These are phyloP conservation scores for Colletotrichum phormii DNA, from an alignment of 2,329 filamentous ascomycete species.

Conservation along the genomic window DNA sequence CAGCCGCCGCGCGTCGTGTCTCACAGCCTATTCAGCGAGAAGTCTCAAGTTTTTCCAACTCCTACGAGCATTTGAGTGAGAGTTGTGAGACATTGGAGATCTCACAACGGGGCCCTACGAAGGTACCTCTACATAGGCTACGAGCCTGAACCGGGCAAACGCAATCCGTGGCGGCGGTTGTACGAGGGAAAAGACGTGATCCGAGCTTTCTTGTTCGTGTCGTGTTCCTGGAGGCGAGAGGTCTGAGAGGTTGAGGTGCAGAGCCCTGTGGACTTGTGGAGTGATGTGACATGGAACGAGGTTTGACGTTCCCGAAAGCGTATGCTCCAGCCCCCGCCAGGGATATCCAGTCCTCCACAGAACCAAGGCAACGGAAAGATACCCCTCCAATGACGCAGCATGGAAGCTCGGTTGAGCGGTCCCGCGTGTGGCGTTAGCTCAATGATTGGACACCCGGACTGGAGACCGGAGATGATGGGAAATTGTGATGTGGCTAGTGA, in stretches of 20 bases:
- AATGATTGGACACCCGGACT: not conserved
- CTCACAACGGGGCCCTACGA: not conserved
- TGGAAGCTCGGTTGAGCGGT: constrained; percentile 7
- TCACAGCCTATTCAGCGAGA: constrained; percentile 9
- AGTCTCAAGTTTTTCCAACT: not conserved
- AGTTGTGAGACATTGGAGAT: constrained; percentile 18
- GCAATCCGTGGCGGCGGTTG: constrained; percentile 30
- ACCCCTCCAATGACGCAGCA: constrained; percentile 36
- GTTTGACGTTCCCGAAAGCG: constrained; percentile 21
- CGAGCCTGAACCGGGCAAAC: not conserved
- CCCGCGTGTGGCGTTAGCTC: constrained; percentile 33
- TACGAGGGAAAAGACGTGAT: constrained; percentile 22
- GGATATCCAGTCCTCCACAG: not conserved
- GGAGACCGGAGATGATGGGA: not conserved
- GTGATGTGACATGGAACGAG: constrained; percentile 5
- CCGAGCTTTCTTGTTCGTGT: constrained; percentile 2
- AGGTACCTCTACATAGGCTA: not conserved
- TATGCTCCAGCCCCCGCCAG: not conserved
- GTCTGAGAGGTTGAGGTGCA: not conserved
- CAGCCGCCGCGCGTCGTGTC: constrained; percentile 35
- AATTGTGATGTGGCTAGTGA: constrained; percentile 13
- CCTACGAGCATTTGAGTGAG: not conserved
- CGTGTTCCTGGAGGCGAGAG: not conserved
- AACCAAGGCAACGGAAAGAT: constrained; percentile 31
- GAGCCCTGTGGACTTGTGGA: not conserved